Base-by-base conservation (phyloP, 2,329 filamentous ascomycete genomes). In the Aspergillus sp. region DNA sequence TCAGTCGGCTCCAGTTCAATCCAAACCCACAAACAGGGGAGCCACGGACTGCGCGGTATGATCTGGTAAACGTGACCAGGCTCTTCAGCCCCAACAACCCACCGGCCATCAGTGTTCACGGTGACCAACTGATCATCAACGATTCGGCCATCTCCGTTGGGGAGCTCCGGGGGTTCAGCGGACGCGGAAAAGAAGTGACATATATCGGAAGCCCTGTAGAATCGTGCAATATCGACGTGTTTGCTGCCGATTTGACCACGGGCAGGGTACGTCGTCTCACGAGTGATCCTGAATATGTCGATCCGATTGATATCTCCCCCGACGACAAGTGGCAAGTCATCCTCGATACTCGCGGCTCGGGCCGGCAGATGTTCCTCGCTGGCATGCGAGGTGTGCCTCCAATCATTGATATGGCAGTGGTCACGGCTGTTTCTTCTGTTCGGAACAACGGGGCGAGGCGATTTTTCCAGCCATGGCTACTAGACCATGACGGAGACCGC, bases 401-500 rank as follows among this genome's bases (percentile, higher is more conserved):
- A 0, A n/a, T 79, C 0, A 68, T 65, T 6, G 75, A 78, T 45
- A 40, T 74, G 4, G 55, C 75, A 23, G 55, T 64, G 3, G 62
- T 60, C 0, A 65, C 67, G 1, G 66, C 65, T 1, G 64, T 64
- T 4, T 66, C 75, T 0, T 77, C 75, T 1, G 73, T 68, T 2
- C 71, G 78, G 5, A 80, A 80, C 53, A 79, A 80, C 47, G 75
- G 76, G 0, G 45, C 49, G 1, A 66, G 77, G 4, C 64, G 76
- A 0, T 80, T 79, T 65, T 80, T 79, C 51, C 69, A 76, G 51
- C 77, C 76, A 0, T 73, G 66, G 23, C 63, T 80, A 1, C 60
- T 80, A 3, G 76, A 79, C 49, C 57, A 59, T 0, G 56, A 77
- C 31, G 78, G 77, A 4, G 77, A 80, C 52, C 72, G 76, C 4